Base-by-base conservation (phyloP, 148 eudicot genomes). In the Diospyros lotus region DNA sequence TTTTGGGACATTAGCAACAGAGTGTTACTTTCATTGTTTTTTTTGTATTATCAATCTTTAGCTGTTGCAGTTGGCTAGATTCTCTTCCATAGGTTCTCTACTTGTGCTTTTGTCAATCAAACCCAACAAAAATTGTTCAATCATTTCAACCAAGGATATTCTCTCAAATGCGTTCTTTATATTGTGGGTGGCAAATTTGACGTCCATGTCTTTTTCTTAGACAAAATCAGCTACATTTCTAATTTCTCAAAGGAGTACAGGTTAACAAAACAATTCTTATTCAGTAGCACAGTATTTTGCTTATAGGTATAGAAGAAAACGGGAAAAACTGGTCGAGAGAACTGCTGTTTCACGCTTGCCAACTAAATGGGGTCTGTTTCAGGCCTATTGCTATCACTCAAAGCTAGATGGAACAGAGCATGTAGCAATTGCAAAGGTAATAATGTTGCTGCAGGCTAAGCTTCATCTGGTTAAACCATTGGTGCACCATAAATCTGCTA, bases 341-440 rank as follows among this genome's bases (percentile, higher is more conserved):
- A 90, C 78, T 63, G 84, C 80, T 60, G 78, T 90, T 77, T 87
- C 98, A 18, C 82, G 83, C 44, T 68, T 94, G 73, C 93, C 95
- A 68, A 90, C 98, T 13, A 84, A 81, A 78, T 91, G 93, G 97
- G 98, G 98, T 14, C 58, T 76, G 48, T 94, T 91, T 82, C 81
- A 87, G 72, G 95, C 89, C 18, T 86, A 91, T 66, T 83, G 87
- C 71, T 94, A 91, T 68, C 82, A 80, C 3, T 88, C 93, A 18
- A 94, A 91, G 79, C 88, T 91, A 70, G 98, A 90, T 65, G 92
- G 95, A 56, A 85, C 86, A 3, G 98, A 91, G 72, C 98, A 93
- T 75, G 77, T 93, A 69, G 98, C 94, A 11, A 48, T 89, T 28
- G 92, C 89, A 2, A 91, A 93, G 94, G 98, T 93, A 71, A 73